Conservation (phyloP, 139 green algal species). For the Eudorina sp. region DNA sequence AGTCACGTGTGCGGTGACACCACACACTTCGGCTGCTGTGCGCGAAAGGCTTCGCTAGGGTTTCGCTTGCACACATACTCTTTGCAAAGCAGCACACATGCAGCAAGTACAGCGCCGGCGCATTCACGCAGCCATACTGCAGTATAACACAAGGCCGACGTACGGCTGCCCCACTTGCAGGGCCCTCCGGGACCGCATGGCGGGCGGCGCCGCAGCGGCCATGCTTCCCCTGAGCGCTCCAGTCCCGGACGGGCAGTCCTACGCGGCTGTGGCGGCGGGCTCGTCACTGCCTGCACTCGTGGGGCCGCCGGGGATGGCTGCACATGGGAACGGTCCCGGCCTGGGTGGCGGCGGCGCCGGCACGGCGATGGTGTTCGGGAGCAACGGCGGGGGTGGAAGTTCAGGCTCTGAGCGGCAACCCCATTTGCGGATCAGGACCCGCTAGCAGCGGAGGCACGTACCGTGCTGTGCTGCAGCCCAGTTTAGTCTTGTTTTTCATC, state of each 20-base stretch:
- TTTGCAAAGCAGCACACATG: too few species aligned
- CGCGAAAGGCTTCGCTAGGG: too few species aligned
- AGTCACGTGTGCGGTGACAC: too few species aligned
- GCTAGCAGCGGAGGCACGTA: too few species aligned
- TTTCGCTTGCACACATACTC: too few species aligned
- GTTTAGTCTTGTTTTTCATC: too few species aligned
- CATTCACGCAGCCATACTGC: neutral
- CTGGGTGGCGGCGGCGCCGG: neutral
- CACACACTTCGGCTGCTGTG: too few species aligned
- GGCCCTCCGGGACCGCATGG: slow-evolving; percentile 41
- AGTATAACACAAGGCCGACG: too few species aligned
- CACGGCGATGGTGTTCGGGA: neutral
- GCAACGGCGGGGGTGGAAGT: neutral
- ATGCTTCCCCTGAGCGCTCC: neutral
- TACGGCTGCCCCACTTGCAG: slow-evolving; percentile 7
- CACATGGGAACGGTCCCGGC: neutral
- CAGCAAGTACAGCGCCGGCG: neutral
- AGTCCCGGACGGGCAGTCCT: neutral
- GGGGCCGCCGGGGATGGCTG: neutral
- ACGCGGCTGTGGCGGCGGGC: neutral
- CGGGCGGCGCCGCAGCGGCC: too few species aligned
- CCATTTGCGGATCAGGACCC: slow-evolving; percentile 23
- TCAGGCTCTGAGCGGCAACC: neutral
- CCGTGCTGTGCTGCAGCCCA: too few species aligned
- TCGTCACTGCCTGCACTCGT: neutral